These are phyloP conservation scores for Apophysomyces variabilis DNA, from an alignment of 371 early-diverging fungal genomes.

Conservation along the genomic window DNA sequence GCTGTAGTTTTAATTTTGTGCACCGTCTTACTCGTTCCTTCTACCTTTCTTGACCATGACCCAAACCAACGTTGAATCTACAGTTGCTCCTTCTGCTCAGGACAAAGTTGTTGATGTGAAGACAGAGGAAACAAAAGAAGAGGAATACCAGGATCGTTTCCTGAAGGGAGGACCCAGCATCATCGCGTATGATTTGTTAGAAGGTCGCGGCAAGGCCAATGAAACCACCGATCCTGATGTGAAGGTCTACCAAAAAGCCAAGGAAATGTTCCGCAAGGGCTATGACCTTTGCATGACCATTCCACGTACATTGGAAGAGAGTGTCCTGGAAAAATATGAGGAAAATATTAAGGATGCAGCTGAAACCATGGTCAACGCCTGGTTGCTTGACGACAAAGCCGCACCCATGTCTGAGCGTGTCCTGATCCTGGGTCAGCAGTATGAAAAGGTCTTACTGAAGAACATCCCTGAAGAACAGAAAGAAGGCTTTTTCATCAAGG, in stretches of 20 bases:
- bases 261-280: slow-evolving; percentile 61
- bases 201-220: slow-evolving; percentile 56
- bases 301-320: slow-evolving; percentile 62
- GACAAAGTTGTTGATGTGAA: slow-evolving; percentile 7
- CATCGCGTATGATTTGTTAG: slow-evolving; percentile 67
- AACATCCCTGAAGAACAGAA: slow-evolving; percentile 53
- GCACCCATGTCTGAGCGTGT: slow-evolving; percentile 69
- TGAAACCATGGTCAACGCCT: slow-evolving; percentile 65
- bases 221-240: slow-evolving; percentile 67
- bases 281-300: slow-evolving; percentile 63
- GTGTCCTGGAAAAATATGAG: slow-evolving; percentile 58
- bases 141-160: slow-evolving; percentile 55
- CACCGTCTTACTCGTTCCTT: slow-evolving; percentile 5
- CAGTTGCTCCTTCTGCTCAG: not conserved
- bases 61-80: slow-evolving; percentile 1
- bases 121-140: slow-evolving; percentile 21
- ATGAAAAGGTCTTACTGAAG: slow-evolving; percentile 56
- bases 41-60: not conserved
- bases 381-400: slow-evolving; percentile 72
- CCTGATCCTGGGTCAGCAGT: slow-evolving; percentile 64
- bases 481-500: slow-evolving; percentile 57
- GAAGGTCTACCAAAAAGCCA: slow-evolving; percentile 61
- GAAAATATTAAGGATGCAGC: slow-evolving; percentile 65
- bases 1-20: slow-evolving; percentile 1
- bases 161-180: slow-evolving; percentile 54